Base-by-base conservation (phyloP, 371 early-diverging fungal genomes). In the Actinomortierella wolfii region DNA sequence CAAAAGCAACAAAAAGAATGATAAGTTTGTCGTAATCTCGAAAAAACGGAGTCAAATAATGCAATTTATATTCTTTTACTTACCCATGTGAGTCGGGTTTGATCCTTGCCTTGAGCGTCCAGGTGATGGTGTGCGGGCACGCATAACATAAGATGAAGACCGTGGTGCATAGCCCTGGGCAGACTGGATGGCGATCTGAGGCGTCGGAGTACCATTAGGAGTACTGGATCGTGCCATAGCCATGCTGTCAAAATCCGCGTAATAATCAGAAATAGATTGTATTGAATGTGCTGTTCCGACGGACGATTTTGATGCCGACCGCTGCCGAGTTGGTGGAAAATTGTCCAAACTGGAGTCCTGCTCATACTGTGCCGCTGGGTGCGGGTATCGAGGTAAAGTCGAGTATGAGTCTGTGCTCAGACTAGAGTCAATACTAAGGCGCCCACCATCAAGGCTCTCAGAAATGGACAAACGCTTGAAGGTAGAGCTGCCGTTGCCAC, bases 221-320 rank as follows among this genome's bases (percentile, higher is more conserved):
- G 71, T 71, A 5, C 61, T 57, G 20, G 71, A 57, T 11, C 71
- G 61, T 44, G 53, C 65, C 40, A 49, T 52, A 11, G 59, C 53
- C 13, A 54, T 57, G 26, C 71, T 71, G 53, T 71, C 71, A 48
- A 71, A 71, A 41, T 65, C 71, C 18, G 61, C 57, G 24, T 71
- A 71, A 25, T 71, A 65, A 25, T 71, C 71, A 25, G 69, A 69
- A 25, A 65, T 39, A 54, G 70, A 69, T 28, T 69, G 70, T 17
- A 53, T 54, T 14, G 71, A 70, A 51, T 65, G 65, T 2, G 61
- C 65, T 18, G 47, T 47, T 47, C 47, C 47, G 21, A 47, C 21
- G 4, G 71, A 71, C 8, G 71, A 71, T 34, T 71, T 71, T n/a
- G 71, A 71, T 15, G 71, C 58, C 17, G 71, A 65, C 8, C 71